Evolutionary conservation across 768 basidiomycete genomes (phyloP).

Genomic region (Podaxis pistillaris): DNA sequence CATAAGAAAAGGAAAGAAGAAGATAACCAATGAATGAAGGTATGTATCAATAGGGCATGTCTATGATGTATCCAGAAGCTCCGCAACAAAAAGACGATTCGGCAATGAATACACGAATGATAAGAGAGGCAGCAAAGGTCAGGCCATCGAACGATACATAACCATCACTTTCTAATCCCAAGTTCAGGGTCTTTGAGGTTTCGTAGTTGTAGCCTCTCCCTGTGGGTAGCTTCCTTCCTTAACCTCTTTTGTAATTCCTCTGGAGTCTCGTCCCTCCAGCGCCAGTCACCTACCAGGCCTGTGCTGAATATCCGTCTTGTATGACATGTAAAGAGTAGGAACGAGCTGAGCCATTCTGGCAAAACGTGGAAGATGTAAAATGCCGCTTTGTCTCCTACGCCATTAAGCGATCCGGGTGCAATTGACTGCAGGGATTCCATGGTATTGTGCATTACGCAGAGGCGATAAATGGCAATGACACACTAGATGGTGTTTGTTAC

Average conservation of each 20-base stretch:
- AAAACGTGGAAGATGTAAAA: conserved; percentile 47
- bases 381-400: conserved; percentile 30
- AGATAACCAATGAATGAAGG: no score
- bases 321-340: conserved; percentile 29
- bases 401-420: conserved; percentile 33
- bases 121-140: no score
- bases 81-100: no score
- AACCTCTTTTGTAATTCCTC: conserved; percentile 23
- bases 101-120: no score
- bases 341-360: conserved; percentile 39
- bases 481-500: conserved; percentile 19
- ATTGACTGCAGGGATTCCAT: conserved; percentile 32
- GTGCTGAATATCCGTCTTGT: conserved; percentile 32
- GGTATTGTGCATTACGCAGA: conserved; percentile 34
- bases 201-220: conserved; percentile 13
- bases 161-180: background rate
- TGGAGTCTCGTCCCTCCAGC: conserved; percentile 28
- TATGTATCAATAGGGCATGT: no score
- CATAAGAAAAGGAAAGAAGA: no score
- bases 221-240: conserved; percentile 19
- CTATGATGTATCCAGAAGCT: no score
- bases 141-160: no score
- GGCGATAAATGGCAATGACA: conserved; percentile 37
- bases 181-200: background rate
- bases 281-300: conserved; percentile 32